Evolutionary conservation across 2,329 filamentous ascomycete genomes (phyloP).

Genomic region (Penicillium crustosum): DNA sequence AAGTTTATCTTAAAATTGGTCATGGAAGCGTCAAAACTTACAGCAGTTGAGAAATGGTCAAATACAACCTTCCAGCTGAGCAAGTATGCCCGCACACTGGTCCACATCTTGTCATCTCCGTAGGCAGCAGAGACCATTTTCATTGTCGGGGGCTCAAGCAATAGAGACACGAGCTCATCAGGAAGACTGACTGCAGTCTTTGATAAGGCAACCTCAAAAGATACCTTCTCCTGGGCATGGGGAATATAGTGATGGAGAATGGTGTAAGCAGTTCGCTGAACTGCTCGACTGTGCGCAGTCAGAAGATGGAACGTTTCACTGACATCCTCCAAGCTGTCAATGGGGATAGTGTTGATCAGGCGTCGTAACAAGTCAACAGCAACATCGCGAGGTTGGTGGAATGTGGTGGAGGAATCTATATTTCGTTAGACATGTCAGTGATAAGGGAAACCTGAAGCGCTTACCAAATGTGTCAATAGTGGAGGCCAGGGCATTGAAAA

Average conservation of each 20-base stretch:
- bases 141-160: slow-evolving; percentile 74
- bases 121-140: slow-evolving; percentile 65
- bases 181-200: slow-evolving; percentile 66
- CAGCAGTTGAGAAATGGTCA: slow-evolving; percentile 73
- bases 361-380: slow-evolving; percentile 73
- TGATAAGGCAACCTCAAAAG: slow-evolving; percentile 66
- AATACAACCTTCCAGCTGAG: slow-evolving; percentile 89
- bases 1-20: background rate
- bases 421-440: slow-evolving; percentile 8
- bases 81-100: slow-evolving; percentile 73
- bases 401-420: slow-evolving; percentile 50
- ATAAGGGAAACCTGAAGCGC: slow-evolving; percentile 9
- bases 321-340: slow-evolving; percentile 62
- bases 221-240: slow-evolving; percentile 73
- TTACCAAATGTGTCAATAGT: slow-evolving; percentile 44
- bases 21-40: slow-evolving; percentile 29
- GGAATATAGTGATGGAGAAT: slow-evolving; percentile 80
- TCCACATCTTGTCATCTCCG: slow-evolving; percentile 66
- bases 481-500: slow-evolving; percentile 57
- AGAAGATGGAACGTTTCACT: slow-evolving; percentile 73
- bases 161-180: slow-evolving; percentile 77
- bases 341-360: slow-evolving; percentile 63
- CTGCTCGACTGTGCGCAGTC: slow-evolving; percentile 68
- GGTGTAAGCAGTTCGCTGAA: slow-evolving; percentile 78
- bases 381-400: slow-evolving; percentile 68